Percentiles rank a stretch among this genome's conserved stretches.
phyloP scores from a whole-genome alignment of 805 yeast species.

The Torulaspora franciscae region DNA sequence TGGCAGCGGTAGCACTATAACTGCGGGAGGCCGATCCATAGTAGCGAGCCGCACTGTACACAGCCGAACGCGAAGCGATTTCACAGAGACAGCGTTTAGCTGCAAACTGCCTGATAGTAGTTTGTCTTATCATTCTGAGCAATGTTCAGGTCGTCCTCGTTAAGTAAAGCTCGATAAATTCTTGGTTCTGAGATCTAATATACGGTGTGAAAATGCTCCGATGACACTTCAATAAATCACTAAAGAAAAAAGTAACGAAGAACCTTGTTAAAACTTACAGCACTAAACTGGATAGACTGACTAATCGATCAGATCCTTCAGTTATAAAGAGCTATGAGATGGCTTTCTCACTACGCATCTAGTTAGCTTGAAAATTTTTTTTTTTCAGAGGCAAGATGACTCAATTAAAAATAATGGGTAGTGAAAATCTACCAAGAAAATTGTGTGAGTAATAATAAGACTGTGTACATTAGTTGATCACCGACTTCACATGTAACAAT shows the following conservation, averaged over 20 bases:
- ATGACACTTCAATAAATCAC: constrained; percentile 1
- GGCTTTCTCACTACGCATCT: not conserved
- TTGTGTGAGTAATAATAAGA: not conserved
- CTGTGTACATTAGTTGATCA: too few species aligned
- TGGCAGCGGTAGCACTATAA: constrained; percentile 16
- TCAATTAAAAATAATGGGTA: constrained; percentile 6
- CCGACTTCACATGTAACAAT: too few species aligned
- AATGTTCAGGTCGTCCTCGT: not conserved
- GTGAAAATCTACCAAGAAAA: not conserved
- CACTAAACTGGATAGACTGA: too few species aligned
- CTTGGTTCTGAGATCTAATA: not conserved
- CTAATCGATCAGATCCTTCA: not conserved
- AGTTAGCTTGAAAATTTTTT: constrained; percentile 1
- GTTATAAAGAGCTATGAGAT: not conserved
- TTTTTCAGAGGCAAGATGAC: constrained; percentile 6
- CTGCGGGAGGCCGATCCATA: constrained; percentile 10
- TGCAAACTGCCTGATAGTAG: constrained; percentile 18
- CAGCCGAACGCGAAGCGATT: constrained; percentile 6
- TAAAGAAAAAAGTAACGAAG: not conserved
- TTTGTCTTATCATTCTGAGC: constrained; percentile 23
- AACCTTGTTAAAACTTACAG: not conserved
- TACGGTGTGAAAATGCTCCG: constrained; percentile 1
- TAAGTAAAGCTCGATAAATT: not conserved
- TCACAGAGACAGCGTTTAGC: constrained; percentile 16
- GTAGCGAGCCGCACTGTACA: constrained; percentile 8